phyloP scores from a whole-genome alignment of 2,329 filamentous ascomycete genomes.

The Trichoderma sp. region DNA sequence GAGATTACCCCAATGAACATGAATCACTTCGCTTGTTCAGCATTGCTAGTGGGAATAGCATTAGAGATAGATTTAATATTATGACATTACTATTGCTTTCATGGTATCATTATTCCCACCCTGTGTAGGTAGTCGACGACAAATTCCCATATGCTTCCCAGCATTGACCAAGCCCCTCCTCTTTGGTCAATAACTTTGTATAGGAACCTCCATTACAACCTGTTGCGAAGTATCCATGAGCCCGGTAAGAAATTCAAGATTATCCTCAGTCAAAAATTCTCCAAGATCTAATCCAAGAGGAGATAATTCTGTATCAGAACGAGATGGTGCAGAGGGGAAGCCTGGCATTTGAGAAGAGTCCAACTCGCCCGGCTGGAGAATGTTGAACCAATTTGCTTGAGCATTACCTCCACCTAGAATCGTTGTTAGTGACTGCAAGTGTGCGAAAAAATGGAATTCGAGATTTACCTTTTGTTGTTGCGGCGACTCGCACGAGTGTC shows the following conservation, averaged over 20 bases:
- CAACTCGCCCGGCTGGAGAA: not conserved
- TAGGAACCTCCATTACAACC: not conserved
- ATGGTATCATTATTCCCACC: not conserved
- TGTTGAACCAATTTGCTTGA: slow-evolving; percentile 2
- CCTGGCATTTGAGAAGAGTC: not conserved
- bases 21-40: not conserved
- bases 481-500: not conserved
- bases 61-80: not conserved
- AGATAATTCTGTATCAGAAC: not conserved
- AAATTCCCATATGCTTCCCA: not conserved
- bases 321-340: not conserved
- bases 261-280: slow-evolving; percentile 11
- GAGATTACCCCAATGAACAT: not conserved
- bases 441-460: not conserved
- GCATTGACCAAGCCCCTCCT: not conserved
- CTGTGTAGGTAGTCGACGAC: not conserved
- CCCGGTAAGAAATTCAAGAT: not conserved
- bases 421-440: not conserved
- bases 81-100: not conserved
- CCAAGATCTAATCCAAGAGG: slow-evolving; percentile 2
- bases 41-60: not conserved
- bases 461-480: slow-evolving; percentile 5
- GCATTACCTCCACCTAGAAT: not conserved
- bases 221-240: slow-evolving; percentile 2
- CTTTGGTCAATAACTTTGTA: not conserved